phyloP scores from a whole-genome alignment of 441 rosid species.

The Populus hybrid region DNA sequence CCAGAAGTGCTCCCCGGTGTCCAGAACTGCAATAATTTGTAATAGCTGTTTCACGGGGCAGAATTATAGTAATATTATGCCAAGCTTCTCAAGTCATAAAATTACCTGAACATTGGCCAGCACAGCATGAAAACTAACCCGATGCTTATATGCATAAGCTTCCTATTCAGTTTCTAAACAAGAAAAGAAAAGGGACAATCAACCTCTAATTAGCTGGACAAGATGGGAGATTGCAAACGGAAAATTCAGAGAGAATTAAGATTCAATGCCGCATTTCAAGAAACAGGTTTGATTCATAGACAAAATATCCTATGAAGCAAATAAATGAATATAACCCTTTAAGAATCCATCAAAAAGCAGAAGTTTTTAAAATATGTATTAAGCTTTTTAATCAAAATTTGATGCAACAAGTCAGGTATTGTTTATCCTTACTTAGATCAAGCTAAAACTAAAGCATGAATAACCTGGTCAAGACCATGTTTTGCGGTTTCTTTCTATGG shows the following conservation, averaged over 20 bases:
- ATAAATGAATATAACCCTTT: background rate
- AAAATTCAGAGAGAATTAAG: background rate
- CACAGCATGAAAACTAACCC: slow-evolving; percentile 86
- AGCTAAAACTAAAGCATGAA: background rate
- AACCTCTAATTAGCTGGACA: slow-evolving; percentile 8
- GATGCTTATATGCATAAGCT: slow-evolving; percentile 80
- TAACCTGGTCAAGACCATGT: slow-evolving; percentile 23
- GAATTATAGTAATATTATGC: background rate
- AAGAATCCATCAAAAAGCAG: background rate
- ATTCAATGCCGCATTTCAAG: background rate
- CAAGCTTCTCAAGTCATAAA: slow-evolving; percentile 8
- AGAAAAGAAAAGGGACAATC: slow-evolving; percentile 16
- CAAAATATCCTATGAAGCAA: background rate
- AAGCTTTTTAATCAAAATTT: background rate
- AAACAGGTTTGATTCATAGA: background rate
- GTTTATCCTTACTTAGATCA: background rate
- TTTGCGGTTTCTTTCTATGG: slow-evolving; percentile 16
- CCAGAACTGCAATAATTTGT: slow-evolving; percentile 54
- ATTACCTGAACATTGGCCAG: slow-evolving; percentile 91
- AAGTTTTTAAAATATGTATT: too few relatives aligned
- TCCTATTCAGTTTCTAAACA: slow-evolving; percentile 71
- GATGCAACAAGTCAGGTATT: background rate
- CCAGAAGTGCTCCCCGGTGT: slow-evolving; percentile 64
- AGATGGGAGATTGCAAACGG: background rate
- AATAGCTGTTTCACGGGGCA: slow-evolving; percentile 15